These are phyloP conservation scores for Angomonas deanei DNA, from an alignment of 208 protist genomes.

Conservation along the genomic window DNA sequence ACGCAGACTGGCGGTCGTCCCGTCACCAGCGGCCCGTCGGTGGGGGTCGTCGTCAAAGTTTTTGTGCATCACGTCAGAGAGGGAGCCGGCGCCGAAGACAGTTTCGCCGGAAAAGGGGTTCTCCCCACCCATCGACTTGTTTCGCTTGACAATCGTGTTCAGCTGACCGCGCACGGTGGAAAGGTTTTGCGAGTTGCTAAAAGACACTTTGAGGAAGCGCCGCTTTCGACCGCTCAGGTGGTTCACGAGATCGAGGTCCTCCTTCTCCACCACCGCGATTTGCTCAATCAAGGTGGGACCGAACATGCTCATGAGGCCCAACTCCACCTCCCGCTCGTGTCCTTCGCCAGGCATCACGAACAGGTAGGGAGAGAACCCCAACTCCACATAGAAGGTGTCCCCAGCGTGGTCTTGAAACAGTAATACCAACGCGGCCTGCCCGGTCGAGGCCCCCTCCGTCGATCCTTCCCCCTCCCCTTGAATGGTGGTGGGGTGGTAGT, in stretches of 20 bases:
- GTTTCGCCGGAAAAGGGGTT: conserved; percentile 31
- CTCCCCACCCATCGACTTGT: conserved; percentile 39
- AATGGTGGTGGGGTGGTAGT: conserved; percentile 81
- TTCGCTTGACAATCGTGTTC: conserved; percentile 79
- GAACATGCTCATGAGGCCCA: conserved; percentile 89
- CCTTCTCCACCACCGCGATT: conserved; percentile 88
- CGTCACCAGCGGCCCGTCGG: conserved; percentile 17
- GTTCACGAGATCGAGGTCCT: conserved; percentile 96
- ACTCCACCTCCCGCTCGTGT: conserved; percentile 93
- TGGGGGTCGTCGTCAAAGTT: conserved; percentile 53
- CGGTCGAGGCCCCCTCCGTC: conserved; percentile 10
- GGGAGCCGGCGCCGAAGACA: conserved; percentile 42
- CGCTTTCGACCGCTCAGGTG: conserved; percentile 94
- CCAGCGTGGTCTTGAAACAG: conserved; percentile 81
- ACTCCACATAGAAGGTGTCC: conserved; percentile 69
- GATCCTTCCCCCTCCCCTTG: conserved; percentile 13
- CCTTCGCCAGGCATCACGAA: conserved; percentile 68
- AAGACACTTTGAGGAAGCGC: conserved; percentile 93
- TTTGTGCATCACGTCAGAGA: conserved; percentile 67
- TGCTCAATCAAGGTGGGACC: conserved; percentile 72
- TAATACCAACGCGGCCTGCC: conserved; percentile 56
- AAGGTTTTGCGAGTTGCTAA: conserved; percentile 93
- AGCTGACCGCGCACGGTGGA: conserved; percentile 82
- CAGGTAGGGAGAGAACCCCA: conserved; percentile 80
- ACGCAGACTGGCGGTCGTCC: conserved; percentile 20